Conservation (phyloP, 352 stramenopile species). For the Globisporangium iwayamae region DNA sequence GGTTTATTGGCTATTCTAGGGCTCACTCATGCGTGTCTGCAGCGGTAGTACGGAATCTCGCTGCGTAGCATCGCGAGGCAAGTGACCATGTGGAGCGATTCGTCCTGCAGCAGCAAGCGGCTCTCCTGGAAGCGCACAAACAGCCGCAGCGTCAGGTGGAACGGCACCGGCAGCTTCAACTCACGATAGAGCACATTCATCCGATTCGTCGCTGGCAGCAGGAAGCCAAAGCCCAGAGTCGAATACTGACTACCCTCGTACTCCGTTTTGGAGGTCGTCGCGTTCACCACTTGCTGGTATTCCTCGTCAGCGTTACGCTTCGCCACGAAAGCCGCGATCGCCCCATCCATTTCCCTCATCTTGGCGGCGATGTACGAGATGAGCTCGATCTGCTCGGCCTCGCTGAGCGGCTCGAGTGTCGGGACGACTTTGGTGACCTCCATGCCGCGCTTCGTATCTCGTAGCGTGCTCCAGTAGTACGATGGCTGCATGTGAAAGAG, state of each 20-base stretch:
- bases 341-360: constrained; percentile 25
- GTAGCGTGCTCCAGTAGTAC: constrained; percentile 40
- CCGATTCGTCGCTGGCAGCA: constrained; percentile 50
- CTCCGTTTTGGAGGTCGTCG: constrained; percentile 24
- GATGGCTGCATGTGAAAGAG: constrained; percentile 31
- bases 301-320: constrained; percentile 28
- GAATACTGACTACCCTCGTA: constrained; percentile 58
- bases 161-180: constrained; percentile 45
- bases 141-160: constrained; percentile 50
- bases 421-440: constrained; percentile 19
- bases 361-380: constrained; percentile 20
- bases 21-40: constrained; percentile 14
- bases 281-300: constrained; percentile 36
- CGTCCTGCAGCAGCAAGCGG: constrained; percentile 38
- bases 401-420: constrained; percentile 27
- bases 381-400: constrained; percentile 33
- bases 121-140: constrained; percentile 61
- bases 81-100: constrained; percentile 43
- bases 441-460: constrained; percentile 28
- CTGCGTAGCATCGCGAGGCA: constrained; percentile 49
- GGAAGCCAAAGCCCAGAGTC: constrained; percentile 52
- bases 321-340: constrained; percentile 27
- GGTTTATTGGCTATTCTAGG: not conserved
- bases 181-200: constrained; percentile 53
- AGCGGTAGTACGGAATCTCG: constrained; percentile 52